Conservation (phyloP, 257 asterid species). For the Scutellaria galericulata region DNA sequence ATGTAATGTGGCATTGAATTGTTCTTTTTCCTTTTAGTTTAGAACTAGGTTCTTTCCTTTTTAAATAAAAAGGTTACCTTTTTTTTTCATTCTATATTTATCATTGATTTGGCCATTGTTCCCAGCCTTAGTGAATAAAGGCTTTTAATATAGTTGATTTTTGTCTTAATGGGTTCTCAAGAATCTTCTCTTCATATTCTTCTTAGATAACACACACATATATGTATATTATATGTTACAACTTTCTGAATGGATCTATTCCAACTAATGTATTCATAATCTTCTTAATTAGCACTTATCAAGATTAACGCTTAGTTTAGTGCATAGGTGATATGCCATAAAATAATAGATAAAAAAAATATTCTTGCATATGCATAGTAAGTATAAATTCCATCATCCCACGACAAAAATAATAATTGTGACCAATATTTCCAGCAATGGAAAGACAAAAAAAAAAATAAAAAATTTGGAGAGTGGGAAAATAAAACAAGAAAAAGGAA, state of each 20-base stretch:
- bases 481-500: neutral
- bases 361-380: no score
- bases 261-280: conserved; percentile 24
- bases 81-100: conserved; percentile 16
- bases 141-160: conserved; percentile 34
- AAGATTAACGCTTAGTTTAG: neutral
- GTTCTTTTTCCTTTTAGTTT: conserved; percentile 28
- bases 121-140: conserved; percentile 37
- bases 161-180: conserved; percentile 52
- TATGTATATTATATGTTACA: neutral
- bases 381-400: no score
- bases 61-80: conserved; percentile 27
- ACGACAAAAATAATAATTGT: no score
- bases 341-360: no score
- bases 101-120: neutral
- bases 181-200: conserved; percentile 43
- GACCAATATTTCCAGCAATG: conserved; percentile 29
- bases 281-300: conserved; percentile 6
- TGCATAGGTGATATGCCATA: no score
- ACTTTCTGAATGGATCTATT: conserved; percentile 34
- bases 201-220: conserved; percentile 4
- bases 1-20: conserved; percentile 37
- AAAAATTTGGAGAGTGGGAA: neutral
- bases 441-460: neutral
- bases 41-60: conserved; percentile 53